These are phyloP conservation scores for Isatis tinctoria DNA, from an alignment of 345 rosid genomes.

Conservation along the genomic window DNA sequence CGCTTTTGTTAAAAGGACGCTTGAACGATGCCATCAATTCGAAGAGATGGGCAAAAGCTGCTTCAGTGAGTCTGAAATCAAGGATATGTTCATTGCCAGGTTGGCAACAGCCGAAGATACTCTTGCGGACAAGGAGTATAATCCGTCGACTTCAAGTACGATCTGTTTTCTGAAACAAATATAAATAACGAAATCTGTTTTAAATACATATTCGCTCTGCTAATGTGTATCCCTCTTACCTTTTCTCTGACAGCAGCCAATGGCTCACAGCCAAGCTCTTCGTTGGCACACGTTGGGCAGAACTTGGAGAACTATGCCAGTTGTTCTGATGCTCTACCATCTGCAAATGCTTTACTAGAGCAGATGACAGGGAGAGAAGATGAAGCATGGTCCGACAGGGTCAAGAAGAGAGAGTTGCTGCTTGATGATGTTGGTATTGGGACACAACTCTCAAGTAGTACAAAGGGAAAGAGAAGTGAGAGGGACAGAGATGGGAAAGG, in stretches of 20 bases:
- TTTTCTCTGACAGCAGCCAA: conserved; percentile 52
- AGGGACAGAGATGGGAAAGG: conserved; percentile 96
- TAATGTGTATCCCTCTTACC: neutral
- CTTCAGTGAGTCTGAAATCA: conserved; percentile 69
- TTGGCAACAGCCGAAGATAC: conserved; percentile 40
- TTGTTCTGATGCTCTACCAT: conserved; percentile 45
- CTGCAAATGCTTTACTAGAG: conserved; percentile 44
- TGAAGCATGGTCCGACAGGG: conserved; percentile 47
- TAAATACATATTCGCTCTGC: neutral
- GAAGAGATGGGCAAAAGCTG: conserved; percentile 83
- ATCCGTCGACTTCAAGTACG: conserved; percentile 27
- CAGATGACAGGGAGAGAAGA: conserved; percentile 54
- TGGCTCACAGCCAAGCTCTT: conserved; percentile 54
- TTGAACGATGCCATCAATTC: conserved; percentile 59
- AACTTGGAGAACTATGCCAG: conserved; percentile 45
- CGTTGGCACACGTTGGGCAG: conserved; percentile 41
- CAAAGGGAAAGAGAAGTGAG: conserved; percentile 93
- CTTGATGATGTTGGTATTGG: conserved; percentile 75
- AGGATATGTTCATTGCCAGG: conserved; percentile 57
- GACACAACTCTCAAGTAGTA: conserved; percentile 38
- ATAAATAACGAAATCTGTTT: neutral
- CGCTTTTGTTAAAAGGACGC: conserved; percentile 67
- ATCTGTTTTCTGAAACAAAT: neutral
- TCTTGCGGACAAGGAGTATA: conserved; percentile 43
- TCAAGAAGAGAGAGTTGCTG: conserved; percentile 75